Conservation (phyloP, 1,284 basidiomycete species). For the Sanghuangporus baumii region DNA sequence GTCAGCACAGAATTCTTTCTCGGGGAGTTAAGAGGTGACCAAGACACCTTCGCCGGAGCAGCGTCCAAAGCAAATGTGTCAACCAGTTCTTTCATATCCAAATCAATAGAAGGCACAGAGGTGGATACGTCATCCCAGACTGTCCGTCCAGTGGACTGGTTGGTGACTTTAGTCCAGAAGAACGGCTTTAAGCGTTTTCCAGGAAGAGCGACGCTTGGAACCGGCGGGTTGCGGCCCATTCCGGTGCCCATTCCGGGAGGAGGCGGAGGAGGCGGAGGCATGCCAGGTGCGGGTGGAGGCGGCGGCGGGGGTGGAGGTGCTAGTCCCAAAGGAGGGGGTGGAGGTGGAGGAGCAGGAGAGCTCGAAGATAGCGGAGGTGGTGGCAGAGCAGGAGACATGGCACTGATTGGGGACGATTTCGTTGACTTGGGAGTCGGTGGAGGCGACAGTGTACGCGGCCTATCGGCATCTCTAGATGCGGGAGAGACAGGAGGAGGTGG, state of each 20-base stretch:
- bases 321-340: constrained; percentile 18
- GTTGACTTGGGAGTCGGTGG: constrained; percentile 18
- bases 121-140: constrained; percentile 64
- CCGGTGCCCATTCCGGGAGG: constrained; percentile 22
- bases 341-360: constrained; percentile 1
- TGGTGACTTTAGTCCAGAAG: constrained; percentile 82
- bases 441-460: constrained; percentile 15
- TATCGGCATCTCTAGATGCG: constrained; percentile 21
- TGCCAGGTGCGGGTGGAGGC: constrained; percentile 22
- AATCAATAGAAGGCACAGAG: constrained; percentile 27
- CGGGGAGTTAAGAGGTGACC: constrained; percentile 33
- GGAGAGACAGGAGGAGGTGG: constrained; percentile 43
- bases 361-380: constrained; percentile 7
- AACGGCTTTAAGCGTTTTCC: constrained; percentile 75
- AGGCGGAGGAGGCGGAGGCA: constrained; percentile 35
- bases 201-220: constrained; percentile 32
- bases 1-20: constrained; percentile 61
- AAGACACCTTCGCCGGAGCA: constrained; percentile 36
- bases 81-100: constrained; percentile 70
- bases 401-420: constrained; percentile 9
- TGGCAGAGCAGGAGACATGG: constrained; percentile 12
- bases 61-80: constrained; percentile 67
- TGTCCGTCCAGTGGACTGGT: constrained; percentile 40
- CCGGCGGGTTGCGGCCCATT: constrained; percentile 23
- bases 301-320: constrained; percentile 28